Evolutionary conservation across 2,329 filamentous ascomycete species (phyloP).

Genomic region (Penicillium concentricum): DNA sequence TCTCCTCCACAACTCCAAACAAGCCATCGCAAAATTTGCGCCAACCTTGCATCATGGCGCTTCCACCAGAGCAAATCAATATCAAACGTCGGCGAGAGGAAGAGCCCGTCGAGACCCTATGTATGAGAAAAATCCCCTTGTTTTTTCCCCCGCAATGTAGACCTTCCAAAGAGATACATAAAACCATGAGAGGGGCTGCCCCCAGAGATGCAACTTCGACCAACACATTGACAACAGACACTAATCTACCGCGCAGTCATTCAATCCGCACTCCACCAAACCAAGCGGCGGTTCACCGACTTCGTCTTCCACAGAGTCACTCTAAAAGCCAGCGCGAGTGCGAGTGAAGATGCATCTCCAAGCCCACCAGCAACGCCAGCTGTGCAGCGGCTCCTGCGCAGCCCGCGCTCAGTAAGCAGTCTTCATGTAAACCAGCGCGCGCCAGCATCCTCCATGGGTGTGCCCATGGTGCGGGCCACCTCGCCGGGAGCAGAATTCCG

Average conservation of each 20-base stretch:
- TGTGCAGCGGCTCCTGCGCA: constrained; percentile 29
- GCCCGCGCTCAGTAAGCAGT: constrained; percentile 38
- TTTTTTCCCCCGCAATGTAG: constrained; percentile 15
- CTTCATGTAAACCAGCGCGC: constrained; percentile 20
- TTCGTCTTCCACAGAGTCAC: constrained; percentile 48
- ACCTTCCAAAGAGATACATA: constrained; percentile 14
- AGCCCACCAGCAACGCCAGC: constrained; percentile 17
- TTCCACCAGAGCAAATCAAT: constrained; percentile 51
- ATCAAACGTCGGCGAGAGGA: constrained; percentile 59
- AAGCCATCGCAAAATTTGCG: background rate
- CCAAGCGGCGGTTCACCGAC: constrained; percentile 50
- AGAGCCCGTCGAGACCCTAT: constrained; percentile 56
- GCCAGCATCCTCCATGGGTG: constrained; percentile 20
- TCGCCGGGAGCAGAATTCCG: constrained; percentile 44
- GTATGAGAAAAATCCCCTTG: constrained; percentile 33
- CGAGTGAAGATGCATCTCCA: constrained; percentile 16
- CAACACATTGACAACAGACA: background rate
- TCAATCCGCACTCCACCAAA: constrained; percentile 44
- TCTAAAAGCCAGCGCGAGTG: constrained; percentile 21
- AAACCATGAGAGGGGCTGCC: background rate
- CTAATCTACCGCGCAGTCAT: constrained; percentile 39
- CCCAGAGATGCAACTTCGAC: background rate
- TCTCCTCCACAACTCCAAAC: constrained; percentile 5
- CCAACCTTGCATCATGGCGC: constrained; percentile 35
- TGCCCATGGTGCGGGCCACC: constrained; percentile 44